A percentile compares a stretch with the other conserved stretches of the same genome.
Conservation (phyloP, 495 filamentous ascomycete species). For the Penicillium manginii region DNA sequence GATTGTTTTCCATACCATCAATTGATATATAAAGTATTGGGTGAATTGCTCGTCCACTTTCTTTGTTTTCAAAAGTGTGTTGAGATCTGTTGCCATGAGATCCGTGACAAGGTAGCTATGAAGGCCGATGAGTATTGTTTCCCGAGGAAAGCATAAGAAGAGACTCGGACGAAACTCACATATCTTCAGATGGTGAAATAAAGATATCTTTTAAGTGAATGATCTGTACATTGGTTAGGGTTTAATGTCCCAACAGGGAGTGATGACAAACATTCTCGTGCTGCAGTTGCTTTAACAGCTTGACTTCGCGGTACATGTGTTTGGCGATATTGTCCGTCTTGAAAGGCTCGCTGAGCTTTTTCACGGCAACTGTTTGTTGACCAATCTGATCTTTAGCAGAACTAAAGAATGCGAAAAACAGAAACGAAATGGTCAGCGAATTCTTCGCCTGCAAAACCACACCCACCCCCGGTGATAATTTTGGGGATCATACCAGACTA, state of each 20-base stretch:
- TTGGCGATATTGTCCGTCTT: slow-evolving; percentile 94
- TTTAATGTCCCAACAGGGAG: background rate
- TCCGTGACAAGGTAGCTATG: slow-evolving; percentile 94
- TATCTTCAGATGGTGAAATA: slow-evolving; percentile 97
- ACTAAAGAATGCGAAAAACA: slow-evolving; percentile 47
- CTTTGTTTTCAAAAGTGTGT: slow-evolving; percentile 87
- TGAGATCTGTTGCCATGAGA: slow-evolving; percentile 92
- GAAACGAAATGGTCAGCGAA: slow-evolving; percentile 9
- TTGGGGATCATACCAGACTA: slow-evolving; percentile 80
- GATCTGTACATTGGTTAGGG: slow-evolving; percentile 60
- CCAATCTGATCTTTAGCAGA: slow-evolving; percentile 95
- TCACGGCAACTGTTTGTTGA: slow-evolving; percentile 88
- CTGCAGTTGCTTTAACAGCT: slow-evolving; percentile 90
- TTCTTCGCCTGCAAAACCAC: too few relatives aligned
- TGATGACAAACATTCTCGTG: slow-evolving; percentile 82
- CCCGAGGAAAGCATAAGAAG: background rate
- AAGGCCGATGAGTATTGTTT: too few relatives aligned
- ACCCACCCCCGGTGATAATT: background rate
- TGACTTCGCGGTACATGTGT: slow-evolving; percentile 93
- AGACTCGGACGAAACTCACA: slow-evolving; percentile 56
- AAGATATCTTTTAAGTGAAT: slow-evolving; percentile 98
- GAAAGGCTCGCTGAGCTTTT: slow-evolving; percentile 99
- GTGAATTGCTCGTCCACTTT: slow-evolving; percentile 98
- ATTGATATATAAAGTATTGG: slow-evolving; percentile 98
- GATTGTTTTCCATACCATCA: slow-evolving; percentile 65